phyloP scores from a whole-genome alignment of 257 asterid species.

The Capsicum rhomboideum region DNA sequence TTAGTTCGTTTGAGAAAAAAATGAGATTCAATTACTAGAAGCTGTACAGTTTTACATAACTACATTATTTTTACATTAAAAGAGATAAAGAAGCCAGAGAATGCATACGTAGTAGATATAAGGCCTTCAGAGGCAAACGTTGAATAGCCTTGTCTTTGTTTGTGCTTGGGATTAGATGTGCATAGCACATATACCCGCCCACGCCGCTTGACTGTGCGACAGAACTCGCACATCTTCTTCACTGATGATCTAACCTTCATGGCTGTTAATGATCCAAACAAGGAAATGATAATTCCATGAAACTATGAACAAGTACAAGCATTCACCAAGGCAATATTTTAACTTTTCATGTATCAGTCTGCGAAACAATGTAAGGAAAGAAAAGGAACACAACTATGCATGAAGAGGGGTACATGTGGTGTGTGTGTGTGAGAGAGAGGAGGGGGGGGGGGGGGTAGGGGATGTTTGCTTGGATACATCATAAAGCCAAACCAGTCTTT shows the following conservation, averaged over 20 bases:
- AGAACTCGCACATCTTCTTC: conserved; percentile 88
- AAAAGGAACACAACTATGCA: neutral
- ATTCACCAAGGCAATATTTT: neutral
- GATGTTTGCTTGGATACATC: neutral
- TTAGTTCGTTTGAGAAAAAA: neutral
- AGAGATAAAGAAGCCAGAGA: neutral
- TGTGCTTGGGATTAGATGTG: conserved; percentile 91
- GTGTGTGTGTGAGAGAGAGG: neutral
- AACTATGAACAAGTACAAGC: neutral
- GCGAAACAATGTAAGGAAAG: neutral
- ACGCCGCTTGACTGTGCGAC: conserved; percentile 79
- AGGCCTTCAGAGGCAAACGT: conserved; percentile 70
- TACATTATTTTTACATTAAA: neutral
- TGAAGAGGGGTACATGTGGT: neutral
- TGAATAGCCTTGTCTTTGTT: conserved; percentile 87
- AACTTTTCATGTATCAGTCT: neutral
- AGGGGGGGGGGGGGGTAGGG: neutral
- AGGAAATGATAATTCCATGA: neutral
- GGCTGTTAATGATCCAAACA: conserved; percentile 20
- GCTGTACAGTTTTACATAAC: neutral
- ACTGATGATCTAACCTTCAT: conserved; percentile 98
- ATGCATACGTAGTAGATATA: conserved; percentile 43
- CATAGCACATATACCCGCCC: conserved; percentile 87
- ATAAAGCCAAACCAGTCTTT: neutral
- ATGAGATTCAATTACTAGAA: neutral